Base-by-base conservation (phyloP, 371 early-diverging fungal genomes). In the Actinomortierella wolfii region DNA sequence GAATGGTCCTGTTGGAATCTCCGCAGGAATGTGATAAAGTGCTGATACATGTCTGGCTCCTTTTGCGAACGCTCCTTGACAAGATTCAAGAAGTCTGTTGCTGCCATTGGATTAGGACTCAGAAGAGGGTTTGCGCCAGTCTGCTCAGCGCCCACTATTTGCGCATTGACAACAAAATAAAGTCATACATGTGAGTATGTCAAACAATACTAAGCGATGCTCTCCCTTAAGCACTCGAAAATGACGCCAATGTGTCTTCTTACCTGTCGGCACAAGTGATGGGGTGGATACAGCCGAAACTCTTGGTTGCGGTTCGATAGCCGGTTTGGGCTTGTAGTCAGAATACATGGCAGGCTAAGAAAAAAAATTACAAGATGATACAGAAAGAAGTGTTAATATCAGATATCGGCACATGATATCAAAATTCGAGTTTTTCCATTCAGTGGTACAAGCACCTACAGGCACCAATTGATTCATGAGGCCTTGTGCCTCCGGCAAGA, bases 1-100 rank as follows among this genome's bases (percentile, higher is more conserved):
- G 73, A 73, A 15, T 66, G 58, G 23, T 73, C 74, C 55, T 73
- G 66, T 53, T 73, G 67, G 48, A 67, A 73, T 59, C 57, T 73
- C 54, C 74, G 44, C 14, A 73, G 57, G 18, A 73, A n/a, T 18
- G 67, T 62, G 45, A 73, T 73, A 67, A 73, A 18, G 20, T 73
- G 74, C 46, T 73, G 74, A 25, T 73, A 73, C 74, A 73, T 73
- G 40, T 73, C 64, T 2, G 74, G 74, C 21, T 73, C 74, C 50
- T 54, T 57, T 39, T 62, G 67, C 26, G 74, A 73, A n/a, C 47
- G 59, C 23, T 73, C 67, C 64, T 69, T 73, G 67, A 73, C 59
- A 44, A 73, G 29, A 34, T 62, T 73, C 49, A 73, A 42, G 44
- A 67, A 73, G 47, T 73, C 74, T 15, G 67, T 59, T 28, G 67